phyloP scores from a whole-genome alignment of 2,329 filamentous ascomycete genomes.

The Xylaria sp. region DNA sequence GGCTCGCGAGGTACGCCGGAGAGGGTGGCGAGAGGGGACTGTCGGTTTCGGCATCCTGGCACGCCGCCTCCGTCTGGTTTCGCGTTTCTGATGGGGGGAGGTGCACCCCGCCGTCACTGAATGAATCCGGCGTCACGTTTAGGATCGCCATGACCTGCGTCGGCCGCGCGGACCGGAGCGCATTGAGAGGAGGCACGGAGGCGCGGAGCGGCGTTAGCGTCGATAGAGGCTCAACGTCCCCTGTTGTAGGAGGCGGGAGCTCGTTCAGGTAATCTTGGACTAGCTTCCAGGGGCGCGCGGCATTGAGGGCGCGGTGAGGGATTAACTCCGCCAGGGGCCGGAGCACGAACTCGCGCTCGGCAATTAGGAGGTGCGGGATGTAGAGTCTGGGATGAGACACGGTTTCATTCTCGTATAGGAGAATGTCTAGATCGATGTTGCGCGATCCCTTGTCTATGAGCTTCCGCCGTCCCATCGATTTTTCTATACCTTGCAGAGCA shows the following conservation, averaged over 20 bases:
- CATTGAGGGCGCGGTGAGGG: constrained; percentile 64
- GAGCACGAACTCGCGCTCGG: constrained; percentile 93
- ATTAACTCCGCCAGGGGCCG: constrained; percentile 83
- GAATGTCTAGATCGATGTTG: constrained; percentile 93
- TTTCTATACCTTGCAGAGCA: constrained; percentile 85
- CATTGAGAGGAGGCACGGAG: constrained; percentile 65
- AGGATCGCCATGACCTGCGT: constrained; percentile 94
- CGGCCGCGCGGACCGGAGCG: constrained; percentile 66
- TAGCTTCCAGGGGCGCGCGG: constrained; percentile 68
- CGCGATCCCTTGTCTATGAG: constrained; percentile 92
- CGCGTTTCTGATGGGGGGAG: constrained; percentile 40
- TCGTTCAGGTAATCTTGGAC: constrained; percentile 71
- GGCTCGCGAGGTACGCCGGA: constrained; percentile 53
- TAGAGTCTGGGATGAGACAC: constrained; percentile 78
- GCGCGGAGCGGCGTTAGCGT: constrained; percentile 67
- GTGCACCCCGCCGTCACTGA: constrained; percentile 87
- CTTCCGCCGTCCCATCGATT: constrained; percentile 81
- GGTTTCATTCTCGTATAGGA: constrained; percentile 77
- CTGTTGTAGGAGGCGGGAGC: constrained; percentile 56
- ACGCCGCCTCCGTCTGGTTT: background rate
- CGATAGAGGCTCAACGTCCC: constrained; percentile 60
- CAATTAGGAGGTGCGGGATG: constrained; percentile 85
- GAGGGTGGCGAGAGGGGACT: background rate
- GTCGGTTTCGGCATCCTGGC: background rate
- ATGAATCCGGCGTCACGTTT: constrained; percentile 95